A percentile compares a stretch with the other conserved stretches of the same genome.
These are phyloP conservation scores for Trichomonascus vanleenenianus DNA, from an alignment of 805 yeast genomes.

Conservation along the genomic window DNA sequence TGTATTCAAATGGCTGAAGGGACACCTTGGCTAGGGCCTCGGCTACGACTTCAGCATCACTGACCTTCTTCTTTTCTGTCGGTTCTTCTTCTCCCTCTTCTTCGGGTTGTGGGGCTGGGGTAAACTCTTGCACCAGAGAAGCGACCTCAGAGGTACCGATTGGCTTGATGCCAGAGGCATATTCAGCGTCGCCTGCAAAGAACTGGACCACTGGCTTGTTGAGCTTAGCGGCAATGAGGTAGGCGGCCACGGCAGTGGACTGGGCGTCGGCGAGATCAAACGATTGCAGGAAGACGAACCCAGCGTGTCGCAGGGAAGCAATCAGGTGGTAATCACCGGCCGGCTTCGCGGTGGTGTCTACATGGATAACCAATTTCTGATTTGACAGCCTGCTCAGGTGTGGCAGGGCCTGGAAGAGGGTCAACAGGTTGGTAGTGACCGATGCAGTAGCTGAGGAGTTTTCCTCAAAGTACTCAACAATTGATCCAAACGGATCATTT, in stretches of 20 bases:
- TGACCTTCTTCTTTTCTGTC: slow-evolving; percentile 11
- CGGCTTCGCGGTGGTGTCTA: slow-evolving; percentile 33
- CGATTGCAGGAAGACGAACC: slow-evolving; percentile 60
- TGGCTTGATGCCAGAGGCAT: slow-evolving; percentile 1
- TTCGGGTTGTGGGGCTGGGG: background rate
- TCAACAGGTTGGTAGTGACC: slow-evolving; percentile 44
- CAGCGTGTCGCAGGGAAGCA: slow-evolving; percentile 66
- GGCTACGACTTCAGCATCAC: slow-evolving; percentile 17
- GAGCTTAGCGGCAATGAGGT: slow-evolving; percentile 43
- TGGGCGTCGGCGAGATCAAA: slow-evolving; percentile 46
- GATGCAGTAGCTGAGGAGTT: slow-evolving; percentile 30
- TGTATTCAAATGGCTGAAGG: slow-evolving; percentile 34
- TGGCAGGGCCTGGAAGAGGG: slow-evolving; percentile 55
- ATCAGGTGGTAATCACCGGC: slow-evolving; percentile 59
- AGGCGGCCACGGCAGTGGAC: slow-evolving; percentile 50
- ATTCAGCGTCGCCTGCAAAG: slow-evolving; percentile 27
- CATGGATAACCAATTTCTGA: slow-evolving; percentile 50
- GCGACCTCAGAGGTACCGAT: background rate
- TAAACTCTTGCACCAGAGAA: slow-evolving; percentile 1
- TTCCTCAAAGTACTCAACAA: slow-evolving; percentile 30
- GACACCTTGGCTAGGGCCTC: slow-evolving; percentile 30
- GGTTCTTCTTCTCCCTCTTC: slow-evolving; percentile 1
- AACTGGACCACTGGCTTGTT: slow-evolving; percentile 65
- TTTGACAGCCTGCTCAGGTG: slow-evolving; percentile 37
- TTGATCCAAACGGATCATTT: slow-evolving; percentile 47